Evolutionary conservation across 1,284 basidiomycete genomes (phyloP).

Genomic region (Trichosporon ovoides): DNA sequence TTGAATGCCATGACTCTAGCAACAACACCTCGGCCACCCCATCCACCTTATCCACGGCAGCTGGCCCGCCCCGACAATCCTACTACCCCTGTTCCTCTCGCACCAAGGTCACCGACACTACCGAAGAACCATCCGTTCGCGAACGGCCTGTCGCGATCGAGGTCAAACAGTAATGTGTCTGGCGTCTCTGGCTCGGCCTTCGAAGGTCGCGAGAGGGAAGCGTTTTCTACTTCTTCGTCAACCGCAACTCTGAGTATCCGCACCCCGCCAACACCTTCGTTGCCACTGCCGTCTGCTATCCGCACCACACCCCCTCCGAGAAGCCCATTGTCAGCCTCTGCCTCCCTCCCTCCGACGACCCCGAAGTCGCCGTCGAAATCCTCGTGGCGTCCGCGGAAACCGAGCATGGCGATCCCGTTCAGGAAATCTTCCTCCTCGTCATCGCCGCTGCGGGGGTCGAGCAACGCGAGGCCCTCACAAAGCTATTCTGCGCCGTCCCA

Average conservation of each 20-base stretch:
- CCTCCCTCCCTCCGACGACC: not conserved
- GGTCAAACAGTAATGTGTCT: not conserved
- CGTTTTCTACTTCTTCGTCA: not conserved
- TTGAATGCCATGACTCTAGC: not conserved
- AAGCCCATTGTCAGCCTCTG: not conserved
- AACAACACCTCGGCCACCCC: not conserved
- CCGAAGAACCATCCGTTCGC: slow-evolving; percentile 2
- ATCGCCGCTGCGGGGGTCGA: no score
- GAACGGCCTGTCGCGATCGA: not conserved
- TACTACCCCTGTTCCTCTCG: not conserved
- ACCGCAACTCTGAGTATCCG: not conserved
- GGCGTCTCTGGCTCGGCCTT: not conserved
- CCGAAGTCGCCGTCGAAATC: not conserved
- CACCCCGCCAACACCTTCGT: not conserved
- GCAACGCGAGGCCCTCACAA: not conserved
- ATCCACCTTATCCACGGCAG: not conserved
- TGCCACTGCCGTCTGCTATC: not conserved
- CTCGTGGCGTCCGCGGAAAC: not conserved
- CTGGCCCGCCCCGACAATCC: not conserved
- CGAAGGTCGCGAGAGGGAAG: not conserved
- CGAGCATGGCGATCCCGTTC: not conserved
- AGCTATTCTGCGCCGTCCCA: not conserved
- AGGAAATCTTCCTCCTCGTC: not conserved
- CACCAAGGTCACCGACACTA: not conserved
- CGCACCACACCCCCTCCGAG: not conserved